phyloP scores from a whole-genome alignment of 1,284 basidiomycete species.

The Cutaneotrichosporon sp. region DNA sequence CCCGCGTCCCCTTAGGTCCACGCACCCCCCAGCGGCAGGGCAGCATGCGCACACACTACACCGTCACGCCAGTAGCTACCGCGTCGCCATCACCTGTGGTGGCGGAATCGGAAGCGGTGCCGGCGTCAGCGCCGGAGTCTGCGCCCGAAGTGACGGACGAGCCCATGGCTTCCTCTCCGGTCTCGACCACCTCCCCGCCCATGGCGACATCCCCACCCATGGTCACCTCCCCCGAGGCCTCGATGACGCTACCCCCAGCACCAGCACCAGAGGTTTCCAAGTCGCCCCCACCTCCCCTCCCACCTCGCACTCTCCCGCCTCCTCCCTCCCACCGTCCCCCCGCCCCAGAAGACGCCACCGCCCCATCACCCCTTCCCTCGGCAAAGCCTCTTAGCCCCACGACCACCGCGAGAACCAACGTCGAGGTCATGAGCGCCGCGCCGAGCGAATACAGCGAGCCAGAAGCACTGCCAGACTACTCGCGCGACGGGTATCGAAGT shows the following conservation, averaged over 20 bases:
- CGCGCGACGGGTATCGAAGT: constrained; percentile 30
- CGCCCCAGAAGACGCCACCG: neutral
- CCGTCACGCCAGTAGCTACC: neutral
- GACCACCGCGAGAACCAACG: neutral
- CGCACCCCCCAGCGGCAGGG: neutral
- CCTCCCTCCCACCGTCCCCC: neutral
- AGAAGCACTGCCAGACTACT: constrained; percentile 11
- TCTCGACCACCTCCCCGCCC: too few relatives aligned
- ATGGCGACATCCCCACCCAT: too few relatives aligned
- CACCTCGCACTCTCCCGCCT: neutral
- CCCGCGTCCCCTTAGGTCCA: neutral
- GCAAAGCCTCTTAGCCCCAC: neutral
- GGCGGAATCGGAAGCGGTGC: neutral
- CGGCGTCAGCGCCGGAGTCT: too few relatives aligned
- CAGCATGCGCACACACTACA: constrained; percentile 3
- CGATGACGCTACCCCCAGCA: neutral
- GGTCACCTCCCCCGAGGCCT: neutral
- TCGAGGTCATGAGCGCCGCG: neutral
- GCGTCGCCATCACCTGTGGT: neutral
- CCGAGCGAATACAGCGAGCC: neutral
- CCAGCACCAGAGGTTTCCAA: neutral
- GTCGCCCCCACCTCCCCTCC: neutral
- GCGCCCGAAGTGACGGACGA: neutral
- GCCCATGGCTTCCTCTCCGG: neutral
- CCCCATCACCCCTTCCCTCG: neutral